Evolutionary conservation across 139 green algal genomes (phyloP).

Genomic region (Closterium sp.): DNA sequence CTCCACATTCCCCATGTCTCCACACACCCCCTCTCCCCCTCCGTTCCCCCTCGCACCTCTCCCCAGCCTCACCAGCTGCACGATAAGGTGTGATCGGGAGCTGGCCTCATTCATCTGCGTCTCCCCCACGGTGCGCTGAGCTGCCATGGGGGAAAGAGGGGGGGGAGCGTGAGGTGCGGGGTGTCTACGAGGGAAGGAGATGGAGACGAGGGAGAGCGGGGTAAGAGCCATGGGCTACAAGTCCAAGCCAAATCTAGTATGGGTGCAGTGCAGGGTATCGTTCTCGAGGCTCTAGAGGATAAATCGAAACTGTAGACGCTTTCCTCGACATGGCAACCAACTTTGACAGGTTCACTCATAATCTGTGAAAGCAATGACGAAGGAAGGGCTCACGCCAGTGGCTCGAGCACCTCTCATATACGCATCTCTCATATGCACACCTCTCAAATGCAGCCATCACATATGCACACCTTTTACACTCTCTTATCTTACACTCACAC

Average conservation of each 20-base stretch:
- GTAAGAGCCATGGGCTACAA: no score
- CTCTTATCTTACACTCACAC: not conserved
- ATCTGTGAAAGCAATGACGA: no score
- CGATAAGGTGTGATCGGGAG: conserved; percentile 40
- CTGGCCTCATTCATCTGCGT: conserved; percentile 50
- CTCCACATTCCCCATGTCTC: not conserved
- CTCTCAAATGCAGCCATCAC: not conserved
- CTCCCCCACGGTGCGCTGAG: conserved; percentile 68
- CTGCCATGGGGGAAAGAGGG: not conserved
- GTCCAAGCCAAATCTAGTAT: no score
- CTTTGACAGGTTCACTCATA: no score
- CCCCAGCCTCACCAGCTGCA: conserved; percentile 16
- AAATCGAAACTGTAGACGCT: no score
- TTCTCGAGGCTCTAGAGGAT: no score
- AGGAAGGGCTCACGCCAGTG: no score
- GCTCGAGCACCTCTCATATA: no score
- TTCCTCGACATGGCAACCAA: no score
- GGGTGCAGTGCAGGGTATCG: no score
- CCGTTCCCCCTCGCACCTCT: not conserved
- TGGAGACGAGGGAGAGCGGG: not conserved
- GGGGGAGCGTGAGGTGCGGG: not conserved
- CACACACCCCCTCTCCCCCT: not conserved
- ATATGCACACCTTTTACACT: not conserved
- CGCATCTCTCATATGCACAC: not conserved
- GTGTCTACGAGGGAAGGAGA: not conserved